Conservation (phyloP, 805 yeast genomes). For the Ogataea polymorpha region DNA sequence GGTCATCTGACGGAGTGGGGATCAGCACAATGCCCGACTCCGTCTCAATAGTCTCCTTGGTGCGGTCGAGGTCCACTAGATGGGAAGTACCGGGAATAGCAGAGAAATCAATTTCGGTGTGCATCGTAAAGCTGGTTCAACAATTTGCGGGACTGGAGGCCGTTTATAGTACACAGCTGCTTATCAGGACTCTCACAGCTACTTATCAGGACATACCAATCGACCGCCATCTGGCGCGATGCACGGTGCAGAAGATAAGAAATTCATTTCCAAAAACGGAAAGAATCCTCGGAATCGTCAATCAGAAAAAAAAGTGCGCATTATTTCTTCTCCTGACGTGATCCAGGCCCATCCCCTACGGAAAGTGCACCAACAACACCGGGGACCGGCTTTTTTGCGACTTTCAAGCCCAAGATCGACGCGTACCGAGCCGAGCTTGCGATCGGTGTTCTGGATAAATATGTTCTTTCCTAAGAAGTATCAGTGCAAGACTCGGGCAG, state of each 20-base stretch:
- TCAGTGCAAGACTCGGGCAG: constrained; percentile 18
- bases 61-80: constrained; percentile 13
- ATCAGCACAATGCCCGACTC: constrained; percentile 46
- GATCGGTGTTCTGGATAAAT: constrained; percentile 26
- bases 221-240: not conserved
- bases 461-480: constrained; percentile 19
- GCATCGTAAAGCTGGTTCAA: not conserved
- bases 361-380: constrained; percentile 13
- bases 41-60: constrained; percentile 8
- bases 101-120: constrained; percentile 3
- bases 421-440: constrained; percentile 30
- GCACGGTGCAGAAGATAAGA: not conserved
- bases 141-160: not conserved
- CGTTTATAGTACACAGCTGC: not conserved
- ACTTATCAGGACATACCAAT: not conserved
- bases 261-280: not conserved
- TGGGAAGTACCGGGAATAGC: constrained; percentile 16
- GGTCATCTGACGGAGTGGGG: constrained; percentile 66
- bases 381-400: constrained; percentile 22
- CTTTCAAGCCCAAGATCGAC: constrained; percentile 35
- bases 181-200: not conserved
- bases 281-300: not conserved
- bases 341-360: not conserved
- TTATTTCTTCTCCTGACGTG: not conserved
- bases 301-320: not conserved